Evolutionary conservation across 768 basidiomycete species (phyloP), one percentile per base, ranked within the genome.

Genomic region (Clitopilus passeckerianus): DNA sequence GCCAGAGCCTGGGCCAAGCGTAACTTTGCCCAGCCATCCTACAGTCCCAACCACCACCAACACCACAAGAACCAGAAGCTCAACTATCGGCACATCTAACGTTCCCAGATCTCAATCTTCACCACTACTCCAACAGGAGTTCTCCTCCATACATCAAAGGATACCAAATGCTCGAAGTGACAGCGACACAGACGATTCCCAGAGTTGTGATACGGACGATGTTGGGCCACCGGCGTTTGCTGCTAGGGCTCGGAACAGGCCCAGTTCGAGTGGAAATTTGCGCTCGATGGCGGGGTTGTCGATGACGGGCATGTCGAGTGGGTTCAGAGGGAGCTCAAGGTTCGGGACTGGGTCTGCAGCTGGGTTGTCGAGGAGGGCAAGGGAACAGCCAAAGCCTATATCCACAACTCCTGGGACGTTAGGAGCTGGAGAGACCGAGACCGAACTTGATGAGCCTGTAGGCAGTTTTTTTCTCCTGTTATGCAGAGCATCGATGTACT

Each of bases 401-500:
- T 86, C 82, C n/a, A 90, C 89, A 0, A 76, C 82, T 0, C 83
- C 81, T 16, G 86, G 80, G 2, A 75, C 75, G 57, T 66, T 74
- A 41, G 85, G 89, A 61, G 87, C 86, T 24, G 87, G 87, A 6
- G 89, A 91, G 72, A 90, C 90, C 0, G 89, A 91, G 67, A 90
- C 90, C 0, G 90, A 91, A 67, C 77, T 82, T 12, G 89, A 91
- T 64, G 89, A 91, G 65, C 85, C 85, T 34, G 89, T 90, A 67
- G 75, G 88, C 74, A 14, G 50, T 56, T 37, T 62, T 8, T 59
- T 35, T 52, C 34, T 57, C 54, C 9, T 10, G 60, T 33, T 23
- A 53, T 35, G 14, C 59, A n/a, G 34, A 9, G 9, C 41, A 10
- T 27, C 27, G 27, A 30, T 55, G 23, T 63, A 24, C 53, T 43